Base-by-base conservation (phyloP, 495 filamentous ascomycete genomes). In the Aspergillus funiculosus region DNA sequence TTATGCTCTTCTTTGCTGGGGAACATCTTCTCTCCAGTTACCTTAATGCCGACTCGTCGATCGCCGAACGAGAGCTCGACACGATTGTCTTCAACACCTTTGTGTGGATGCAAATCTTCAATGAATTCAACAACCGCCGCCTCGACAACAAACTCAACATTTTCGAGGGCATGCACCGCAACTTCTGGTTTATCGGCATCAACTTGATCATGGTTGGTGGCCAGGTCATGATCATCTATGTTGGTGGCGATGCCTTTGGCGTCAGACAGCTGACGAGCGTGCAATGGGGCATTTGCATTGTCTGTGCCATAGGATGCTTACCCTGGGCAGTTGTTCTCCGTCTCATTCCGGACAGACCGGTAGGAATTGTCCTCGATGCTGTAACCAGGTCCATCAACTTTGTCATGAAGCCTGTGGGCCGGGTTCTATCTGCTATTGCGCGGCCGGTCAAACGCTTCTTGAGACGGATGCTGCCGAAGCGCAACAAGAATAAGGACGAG, bases 61-160 rank as follows among this genome's bases (percentile, higher is more conserved):
- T 67, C 25, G 57, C 58, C 0, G 35, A 70, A 10, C 67, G 57
- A 1, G 67, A 85, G 51, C 69, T 90, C 36, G 64, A 76, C 31
- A 88, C 85, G 1, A 72, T 94, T 32, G 83, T 95, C 5, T 95
- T 95, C 77, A 95, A 95, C 68, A 87, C 86, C 3, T 94, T 94
- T 40, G 88, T 94, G 13, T 94, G 88, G 88, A 92, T 94, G 87
- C 88, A 94, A 50, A 90, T 94, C 51, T 94, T 94, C 72, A 94
- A 94, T 63, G 83, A 91, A 60, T 91, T 88, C 79, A 94, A 92
- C 73, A 91, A 89, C 64, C 86, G 88, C 35, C 85, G 87, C 17
- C 71, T 94, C 15, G 88, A 94, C 63, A 94, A 94, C 66, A 75
- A 83, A 13, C 79, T 91, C 71, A 94, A 94, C 67, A 89, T 94